Evolutionary conservation across 208 protist genomes (phyloP), one percentile per base, ranked within the genome.

Genomic region (Trypanosomatidae sp.): DNA sequence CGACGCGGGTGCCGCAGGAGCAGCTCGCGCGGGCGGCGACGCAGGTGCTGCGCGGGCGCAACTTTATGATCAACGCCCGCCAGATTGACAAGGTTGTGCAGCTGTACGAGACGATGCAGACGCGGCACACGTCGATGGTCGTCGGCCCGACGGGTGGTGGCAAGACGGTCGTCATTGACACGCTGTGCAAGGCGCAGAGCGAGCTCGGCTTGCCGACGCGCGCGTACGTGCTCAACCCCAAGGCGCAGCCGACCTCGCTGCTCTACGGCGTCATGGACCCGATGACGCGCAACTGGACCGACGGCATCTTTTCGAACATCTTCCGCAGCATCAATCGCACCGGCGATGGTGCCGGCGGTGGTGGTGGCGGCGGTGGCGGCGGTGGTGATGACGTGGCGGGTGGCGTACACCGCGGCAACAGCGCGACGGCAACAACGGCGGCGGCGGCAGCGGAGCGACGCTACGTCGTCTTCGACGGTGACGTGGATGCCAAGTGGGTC

Each of bases 401-500:
- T n/a, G n/a, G n/a, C n/a, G n/a, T n/a, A n/a, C n/a, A n/a, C n/a
- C n/a, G n/a, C n/a, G n/a, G n/a, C n/a, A 42, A 42, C 38, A 23
- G 30, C 18, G 26, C 32, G 15, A 30, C 45, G 11, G 45, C 32
- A 5, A 24, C 35, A 20, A 48, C 47, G 3, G 82, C 88, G 27
- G 71, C 63, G 18, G 57, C 48, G 38, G 80, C 67, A 39, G 56
- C 71, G 46, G 92, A 97, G 63, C 66, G 90, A 15, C 77, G 95
- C 19, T 99, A 97, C 57, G 94, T 99, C 45, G 75, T 99, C 23
- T 99, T 98, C 68, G 98, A 99, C 63, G 97, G 97, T 40, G 98
- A 99, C 72, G 97, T 99, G 13, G 98, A 99, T 68, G 96, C 98
- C 2, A 86, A 97, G 52, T 99, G 97, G 97, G 95, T 99, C 41